These are phyloP conservation scores for Naganishia kalamii DNA, from an alignment of 768 basidiomycete genomes.

Conservation along the genomic window DNA sequence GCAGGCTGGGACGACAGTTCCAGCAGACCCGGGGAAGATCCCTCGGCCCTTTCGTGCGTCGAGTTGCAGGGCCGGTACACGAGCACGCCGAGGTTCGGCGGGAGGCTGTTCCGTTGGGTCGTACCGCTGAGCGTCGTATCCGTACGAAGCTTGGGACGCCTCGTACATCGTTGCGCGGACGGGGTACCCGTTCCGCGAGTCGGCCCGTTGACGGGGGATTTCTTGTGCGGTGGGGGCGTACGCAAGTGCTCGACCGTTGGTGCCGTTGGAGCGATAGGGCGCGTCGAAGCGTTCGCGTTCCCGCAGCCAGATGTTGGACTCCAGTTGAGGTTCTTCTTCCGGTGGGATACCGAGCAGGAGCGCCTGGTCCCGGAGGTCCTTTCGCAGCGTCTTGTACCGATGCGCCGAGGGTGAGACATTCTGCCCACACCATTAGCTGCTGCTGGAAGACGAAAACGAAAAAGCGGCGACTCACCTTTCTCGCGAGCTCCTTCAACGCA, in stretches of 20 bases:
- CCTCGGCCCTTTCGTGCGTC: constrained; percentile 28
- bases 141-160: too few species aligned
- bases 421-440: constrained; percentile 50
- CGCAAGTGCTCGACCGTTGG: not conserved
- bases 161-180: constrained; percentile 8
- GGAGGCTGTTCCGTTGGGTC: not conserved
- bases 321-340: constrained; percentile 1
- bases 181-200: not conserved
- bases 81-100: not conserved
- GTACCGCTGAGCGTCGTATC: not conserved
- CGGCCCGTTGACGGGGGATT: not conserved
- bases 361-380: constrained; percentile 75
- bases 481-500: constrained; percentile 59
- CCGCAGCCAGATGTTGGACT: constrained; percentile 3
- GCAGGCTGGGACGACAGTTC: constrained; percentile 17
- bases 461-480: constrained; percentile 54
- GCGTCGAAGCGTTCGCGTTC: not conserved
- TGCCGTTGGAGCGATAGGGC: too few species aligned
- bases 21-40: constrained; percentile 30
- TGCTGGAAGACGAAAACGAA: not conserved
- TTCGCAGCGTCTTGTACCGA: constrained; percentile 70
- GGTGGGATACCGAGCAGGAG: constrained; percentile 54
- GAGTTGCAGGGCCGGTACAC: constrained; percentile 10
- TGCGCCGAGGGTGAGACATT: constrained; percentile 85
- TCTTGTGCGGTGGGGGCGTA: too few species aligned